Evolutionary conservation across 331 rosid genomes (phyloP).

Genomic region (Acacia concinna): DNA sequence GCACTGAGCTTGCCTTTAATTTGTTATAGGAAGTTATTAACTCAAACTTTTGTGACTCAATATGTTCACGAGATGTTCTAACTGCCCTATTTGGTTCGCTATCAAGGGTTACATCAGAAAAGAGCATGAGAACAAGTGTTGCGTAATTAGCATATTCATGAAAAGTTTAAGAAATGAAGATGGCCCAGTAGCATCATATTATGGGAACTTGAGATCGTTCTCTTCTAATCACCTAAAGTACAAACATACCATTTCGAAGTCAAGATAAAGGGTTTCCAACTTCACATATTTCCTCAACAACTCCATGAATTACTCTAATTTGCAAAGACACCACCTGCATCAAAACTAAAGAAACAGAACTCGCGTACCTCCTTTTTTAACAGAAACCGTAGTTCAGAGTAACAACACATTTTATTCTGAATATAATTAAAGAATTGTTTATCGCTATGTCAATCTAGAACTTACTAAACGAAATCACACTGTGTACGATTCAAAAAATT

Average conservation of each 20-base stretch:
- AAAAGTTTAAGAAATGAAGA: neutral
- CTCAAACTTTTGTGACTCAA: neutral
- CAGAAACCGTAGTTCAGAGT: neutral
- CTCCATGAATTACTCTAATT: neutral
- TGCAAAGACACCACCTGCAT: neutral
- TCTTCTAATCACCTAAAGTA: neutral
- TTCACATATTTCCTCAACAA: neutral
- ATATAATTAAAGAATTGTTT: conserved; percentile 12
- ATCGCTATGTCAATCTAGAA: neutral
- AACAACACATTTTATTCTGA: neutral
- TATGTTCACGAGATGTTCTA: neutral
- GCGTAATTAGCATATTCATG: neutral
- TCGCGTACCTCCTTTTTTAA: neutral
- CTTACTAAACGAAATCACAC: neutral
- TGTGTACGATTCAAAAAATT: neutral
- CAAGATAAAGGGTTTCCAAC: neutral
- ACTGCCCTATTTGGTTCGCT: neutral
- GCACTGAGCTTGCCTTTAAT: neutral
- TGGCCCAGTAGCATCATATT: neutral
- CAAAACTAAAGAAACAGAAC: conserved; percentile 6
- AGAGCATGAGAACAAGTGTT: neutral
- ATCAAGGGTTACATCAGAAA: neutral
- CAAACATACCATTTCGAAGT: neutral
- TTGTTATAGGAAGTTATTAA: conserved; percentile 13
- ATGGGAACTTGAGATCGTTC: neutral